Conservation (phyloP, 2,329 filamentous ascomycete genomes). For the Camptophora hylomeconis region DNA sequence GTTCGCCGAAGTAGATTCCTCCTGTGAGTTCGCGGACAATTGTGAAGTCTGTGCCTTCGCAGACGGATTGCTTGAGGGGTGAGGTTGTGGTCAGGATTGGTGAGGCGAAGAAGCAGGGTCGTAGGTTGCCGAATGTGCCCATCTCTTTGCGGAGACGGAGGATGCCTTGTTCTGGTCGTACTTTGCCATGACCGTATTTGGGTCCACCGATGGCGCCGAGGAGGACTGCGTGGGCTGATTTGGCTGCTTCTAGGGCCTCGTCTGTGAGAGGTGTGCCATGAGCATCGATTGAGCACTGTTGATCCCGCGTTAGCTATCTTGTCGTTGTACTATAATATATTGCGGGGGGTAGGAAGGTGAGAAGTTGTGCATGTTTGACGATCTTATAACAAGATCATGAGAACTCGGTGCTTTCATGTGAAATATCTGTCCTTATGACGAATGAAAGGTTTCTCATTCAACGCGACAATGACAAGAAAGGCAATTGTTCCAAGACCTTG, state of each 20-base stretch:
- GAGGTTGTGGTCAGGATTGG: conserved; percentile 72
- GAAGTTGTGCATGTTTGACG: no score
- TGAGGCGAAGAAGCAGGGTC: conserved; percentile 90
- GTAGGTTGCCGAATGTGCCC: conserved; percentile 85
- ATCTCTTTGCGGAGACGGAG: conserved; percentile 87
- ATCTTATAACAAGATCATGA: no score
- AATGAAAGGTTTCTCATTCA: no score
- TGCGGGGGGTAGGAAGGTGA: no score
- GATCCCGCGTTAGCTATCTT: no score
- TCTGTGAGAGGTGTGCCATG: conserved; percentile 68
- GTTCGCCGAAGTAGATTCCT: conserved; percentile 90
- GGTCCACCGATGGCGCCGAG: conserved; percentile 93
- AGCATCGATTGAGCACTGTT: conserved; percentile 74
- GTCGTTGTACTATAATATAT: no score
- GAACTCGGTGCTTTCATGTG: no score
- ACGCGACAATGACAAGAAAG: no score
- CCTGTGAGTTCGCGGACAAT: conserved; percentile 86
- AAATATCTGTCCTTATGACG: no score
- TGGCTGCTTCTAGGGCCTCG: conserved; percentile 68
- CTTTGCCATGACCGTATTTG: conserved; percentile 81
- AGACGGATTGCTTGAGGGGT: conserved; percentile 74
- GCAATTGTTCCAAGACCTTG: background rate
- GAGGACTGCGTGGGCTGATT: conserved; percentile 76
- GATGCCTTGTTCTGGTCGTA: conserved; percentile 86
- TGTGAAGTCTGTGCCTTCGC: conserved; percentile 79